Evolutionary conservation across 2,329 filamentous ascomycete species (phyloP).

Genomic region (Periglandula ipomoeae): DNA sequence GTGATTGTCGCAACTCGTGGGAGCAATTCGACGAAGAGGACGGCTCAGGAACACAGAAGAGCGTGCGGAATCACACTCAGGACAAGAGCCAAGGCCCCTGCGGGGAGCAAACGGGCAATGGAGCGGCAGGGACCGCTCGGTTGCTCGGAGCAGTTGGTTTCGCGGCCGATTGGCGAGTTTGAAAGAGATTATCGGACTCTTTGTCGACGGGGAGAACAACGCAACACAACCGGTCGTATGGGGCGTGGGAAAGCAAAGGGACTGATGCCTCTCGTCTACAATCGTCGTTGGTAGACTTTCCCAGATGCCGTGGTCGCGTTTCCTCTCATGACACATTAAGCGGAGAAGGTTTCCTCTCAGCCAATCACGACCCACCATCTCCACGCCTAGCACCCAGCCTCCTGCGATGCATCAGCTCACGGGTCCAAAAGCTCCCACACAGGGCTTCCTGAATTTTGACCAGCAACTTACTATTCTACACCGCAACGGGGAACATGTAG

Average conservation of each 20-base stretch:
- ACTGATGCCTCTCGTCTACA: conserved; percentile 3
- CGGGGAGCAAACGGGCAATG: conserved; percentile 10
- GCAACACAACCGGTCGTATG: background rate
- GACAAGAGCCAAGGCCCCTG: conserved; percentile 3
- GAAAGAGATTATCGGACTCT: background rate
- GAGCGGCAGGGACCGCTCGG: conserved; percentile 6
- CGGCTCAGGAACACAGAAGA: conserved; percentile 2
- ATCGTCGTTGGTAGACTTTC: conserved; percentile 10
- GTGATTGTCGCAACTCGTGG: conserved; percentile 16
- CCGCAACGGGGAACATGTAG: background rate
- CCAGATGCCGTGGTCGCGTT: conserved; percentile 15
- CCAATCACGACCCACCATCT: conserved; percentile 22
- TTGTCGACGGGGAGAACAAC: background rate
- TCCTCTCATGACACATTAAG: conserved; percentile 30
- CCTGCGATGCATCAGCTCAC: conserved; percentile 12
- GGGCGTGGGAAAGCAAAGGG: conserved; percentile 1
- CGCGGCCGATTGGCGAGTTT: conserved; percentile 4
- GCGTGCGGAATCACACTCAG: background rate
- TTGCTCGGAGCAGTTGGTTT: background rate
- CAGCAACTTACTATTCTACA: background rate
- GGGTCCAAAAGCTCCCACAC: conserved; percentile 6
- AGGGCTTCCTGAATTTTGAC: background rate
- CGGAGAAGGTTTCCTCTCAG: conserved; percentile 18
- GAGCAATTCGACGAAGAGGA: background rate
- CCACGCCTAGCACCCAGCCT: conserved; percentile 10